Evolutionary conservation across 164 flowering plant genomes (phyloP), one percentile per base, ranked within the genome.

Genomic region (Akebia trifoliata): DNA sequence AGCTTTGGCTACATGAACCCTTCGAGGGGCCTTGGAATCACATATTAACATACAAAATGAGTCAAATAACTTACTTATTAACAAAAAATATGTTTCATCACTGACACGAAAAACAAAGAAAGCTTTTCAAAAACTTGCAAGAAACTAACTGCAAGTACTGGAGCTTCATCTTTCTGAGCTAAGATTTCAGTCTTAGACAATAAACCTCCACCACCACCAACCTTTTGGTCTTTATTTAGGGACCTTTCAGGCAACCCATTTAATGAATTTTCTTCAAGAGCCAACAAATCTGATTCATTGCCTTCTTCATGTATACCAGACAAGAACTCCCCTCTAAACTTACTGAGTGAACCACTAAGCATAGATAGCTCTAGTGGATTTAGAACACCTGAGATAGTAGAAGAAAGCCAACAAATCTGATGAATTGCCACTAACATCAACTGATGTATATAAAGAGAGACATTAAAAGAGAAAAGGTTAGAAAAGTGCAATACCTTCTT

Each of bases 301-400:
- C 30, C 66, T 60, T 73, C 80, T 69, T 83, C 90, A 15, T 73
- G 60, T 24, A 80, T 64, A 8, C 35, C 55, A 5, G 78, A 57
- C 62, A 85, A 55, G 4, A 47, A 64, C 38, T 63, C 69, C 29
- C 68, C 64, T 24, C 61, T 59, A 42, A 77, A 55, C 21, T 61
- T 54, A 32, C 64, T 63, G 24, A 39, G 21, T 39, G 71, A 64
- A 25, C 84, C 82, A 60, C 70, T 82, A 30, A 93, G 74, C 69
- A 74, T 45, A 34, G 97, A 85, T 39, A 93, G 66, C 50, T 93
- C 99, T 29, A 18, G 30, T 11, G 90, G 70, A 81, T 86, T 67
- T 59, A 93, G 62, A 60, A 93, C 85, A 66, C 99, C 99, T 93
- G 69, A 38, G n/a, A 57, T 48, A 24, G 54, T 26, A 56, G 5